phyloP scores from a whole-genome alignment of 2,329 filamentous ascomycete genomes.

The Neophaeococcomyces aloes region DNA sequence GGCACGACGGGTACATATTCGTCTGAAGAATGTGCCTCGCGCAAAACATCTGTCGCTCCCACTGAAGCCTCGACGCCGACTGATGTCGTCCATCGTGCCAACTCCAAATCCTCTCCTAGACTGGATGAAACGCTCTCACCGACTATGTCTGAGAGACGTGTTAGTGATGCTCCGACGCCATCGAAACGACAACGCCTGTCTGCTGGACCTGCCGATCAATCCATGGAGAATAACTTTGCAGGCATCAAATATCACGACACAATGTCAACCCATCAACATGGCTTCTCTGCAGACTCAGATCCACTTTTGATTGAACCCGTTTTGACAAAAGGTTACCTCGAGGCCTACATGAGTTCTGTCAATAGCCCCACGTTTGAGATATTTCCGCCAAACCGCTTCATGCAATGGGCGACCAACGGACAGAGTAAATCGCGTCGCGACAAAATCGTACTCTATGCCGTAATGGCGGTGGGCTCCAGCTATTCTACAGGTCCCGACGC shows the following conservation, averaged over 20 bases:
- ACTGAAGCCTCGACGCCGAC: slow-evolving; percentile 6
- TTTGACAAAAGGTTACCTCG: slow-evolving; percentile 41
- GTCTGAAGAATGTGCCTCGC: slow-evolving; percentile 4
- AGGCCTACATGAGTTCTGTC: slow-evolving; percentile 48
- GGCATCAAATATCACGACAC: not conserved
- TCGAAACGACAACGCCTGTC: slow-evolving; percentile 4
- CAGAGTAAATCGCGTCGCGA: slow-evolving; percentile 44
- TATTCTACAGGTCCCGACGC: slow-evolving; percentile 42
- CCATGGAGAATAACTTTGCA: not conserved
- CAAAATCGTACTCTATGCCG: slow-evolving; percentile 50
- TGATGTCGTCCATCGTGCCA: slow-evolving; percentile 2
- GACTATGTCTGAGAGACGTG: slow-evolving; percentile 3
- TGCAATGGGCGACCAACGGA: slow-evolving; percentile 42
- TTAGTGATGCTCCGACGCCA: not conserved
- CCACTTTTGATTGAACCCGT: slow-evolving; percentile 43
- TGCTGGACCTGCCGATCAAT: not conserved
- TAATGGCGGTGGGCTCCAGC: slow-evolving; percentile 47
- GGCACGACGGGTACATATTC: slow-evolving; percentile 1
- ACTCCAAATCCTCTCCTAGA: not conserved
- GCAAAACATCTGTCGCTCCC: slow-evolving; percentile 5
- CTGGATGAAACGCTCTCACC: slow-evolving; percentile 1
- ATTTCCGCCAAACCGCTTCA: slow-evolving; percentile 45
- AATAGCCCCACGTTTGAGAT: slow-evolving; percentile 47
- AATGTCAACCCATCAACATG: not conserved
- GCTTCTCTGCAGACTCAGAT: slow-evolving; percentile 40